These are phyloP conservation scores for Apiotrichum siamense DNA, from an alignment of 1,284 basidiomycete genomes.

Conservation along the genomic window DNA sequence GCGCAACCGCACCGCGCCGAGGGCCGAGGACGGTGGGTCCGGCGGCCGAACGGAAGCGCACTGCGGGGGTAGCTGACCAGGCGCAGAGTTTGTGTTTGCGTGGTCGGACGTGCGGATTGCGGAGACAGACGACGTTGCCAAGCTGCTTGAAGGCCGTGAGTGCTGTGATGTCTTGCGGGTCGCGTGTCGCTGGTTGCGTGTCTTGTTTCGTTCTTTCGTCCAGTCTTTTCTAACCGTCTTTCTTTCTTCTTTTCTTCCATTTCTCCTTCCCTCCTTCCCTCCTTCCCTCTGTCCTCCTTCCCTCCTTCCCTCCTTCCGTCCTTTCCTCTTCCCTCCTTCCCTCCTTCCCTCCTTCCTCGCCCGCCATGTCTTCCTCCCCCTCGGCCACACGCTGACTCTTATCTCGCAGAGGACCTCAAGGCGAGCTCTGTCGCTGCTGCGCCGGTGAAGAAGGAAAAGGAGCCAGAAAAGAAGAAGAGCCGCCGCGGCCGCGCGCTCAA, in stretches of 20 bases:
- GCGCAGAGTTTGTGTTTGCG: conserved; percentile 38
- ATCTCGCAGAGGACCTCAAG: conserved; percentile 32
- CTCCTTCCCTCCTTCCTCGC: background rate
- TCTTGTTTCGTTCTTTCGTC: background rate
- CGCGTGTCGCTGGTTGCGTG: background rate
- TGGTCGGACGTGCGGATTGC: conserved; percentile 44
- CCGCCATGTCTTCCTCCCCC: too few relatives aligned
- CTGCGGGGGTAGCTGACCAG: background rate
- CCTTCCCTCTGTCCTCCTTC: background rate
- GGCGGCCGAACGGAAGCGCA: background rate
- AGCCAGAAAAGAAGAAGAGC: conserved; percentile 41
- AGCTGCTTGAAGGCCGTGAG: conserved; percentile 37
- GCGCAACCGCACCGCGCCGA: conserved; percentile 31
- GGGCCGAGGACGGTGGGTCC: conserved; percentile 40
- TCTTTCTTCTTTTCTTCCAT: background rate
- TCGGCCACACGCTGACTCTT: too few relatives aligned
- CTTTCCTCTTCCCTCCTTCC: background rate
- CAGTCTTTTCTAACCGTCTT: background rate
- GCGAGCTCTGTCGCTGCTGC: conserved; percentile 24
- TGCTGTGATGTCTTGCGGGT: too few relatives aligned
- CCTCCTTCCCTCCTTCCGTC: background rate
- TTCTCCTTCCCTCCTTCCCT: background rate
- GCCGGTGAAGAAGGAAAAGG: conserved; percentile 30
- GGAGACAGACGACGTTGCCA: conserved; percentile 42
- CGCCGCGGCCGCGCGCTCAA: conserved; percentile 32